These are phyloP conservation scores for Pontederia paniculata DNA, from an alignment of 176 grass and related monocot species.

Conservation along the genomic window DNA sequence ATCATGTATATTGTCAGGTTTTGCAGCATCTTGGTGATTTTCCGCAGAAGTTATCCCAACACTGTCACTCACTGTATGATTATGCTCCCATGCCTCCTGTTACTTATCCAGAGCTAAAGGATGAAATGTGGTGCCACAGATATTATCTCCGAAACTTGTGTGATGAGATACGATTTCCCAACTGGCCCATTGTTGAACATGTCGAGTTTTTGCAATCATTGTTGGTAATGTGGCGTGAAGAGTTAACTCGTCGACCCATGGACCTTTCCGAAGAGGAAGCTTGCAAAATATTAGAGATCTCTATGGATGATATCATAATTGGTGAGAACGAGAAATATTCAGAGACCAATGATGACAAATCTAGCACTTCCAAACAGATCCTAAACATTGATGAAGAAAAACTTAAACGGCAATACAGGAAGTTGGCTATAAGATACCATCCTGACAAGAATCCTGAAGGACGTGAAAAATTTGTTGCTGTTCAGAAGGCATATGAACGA, in stretches of 20 bases:
- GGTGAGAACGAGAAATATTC: slow-evolving; percentile 46
- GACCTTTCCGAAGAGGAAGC: slow-evolving; percentile 98
- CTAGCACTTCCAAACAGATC: slow-evolving; percentile 30
- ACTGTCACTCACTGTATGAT: slow-evolving; percentile 96
- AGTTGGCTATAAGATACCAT: slow-evolving; percentile 96
- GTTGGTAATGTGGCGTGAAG: slow-evolving; percentile 97
- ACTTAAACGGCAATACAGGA: slow-evolving; percentile 93
- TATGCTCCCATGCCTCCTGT: slow-evolving; percentile 99
- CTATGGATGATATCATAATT: slow-evolving; percentile 80
- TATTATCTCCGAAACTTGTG: slow-evolving; percentile 95
- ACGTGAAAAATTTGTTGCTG: slow-evolving; percentile 94
- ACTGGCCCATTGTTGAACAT: slow-evolving; percentile 98
- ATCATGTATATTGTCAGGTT: slow-evolving; percentile 50
- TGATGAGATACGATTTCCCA: slow-evolving; percentile 98
- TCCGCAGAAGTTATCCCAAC: slow-evolving; percentile 89
- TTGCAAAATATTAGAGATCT: slow-evolving; percentile 94
- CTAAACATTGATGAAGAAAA: slow-evolving; percentile 98
- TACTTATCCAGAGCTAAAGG: slow-evolving; percentile 87
- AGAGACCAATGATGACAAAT: slow-evolving; percentile 25
- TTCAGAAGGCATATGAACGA: slow-evolving; percentile 98
- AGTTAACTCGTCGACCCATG: slow-evolving; percentile 94
- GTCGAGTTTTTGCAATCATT: slow-evolving; percentile 96
- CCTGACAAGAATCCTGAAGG: slow-evolving; percentile 99
- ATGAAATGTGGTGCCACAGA: slow-evolving; percentile 99
- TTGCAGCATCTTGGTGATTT: slow-evolving; percentile 97